Evolutionary conservation across 2,329 filamentous ascomycete species (phyloP).

Genomic region (Aspergillus costaricaensis): DNA sequence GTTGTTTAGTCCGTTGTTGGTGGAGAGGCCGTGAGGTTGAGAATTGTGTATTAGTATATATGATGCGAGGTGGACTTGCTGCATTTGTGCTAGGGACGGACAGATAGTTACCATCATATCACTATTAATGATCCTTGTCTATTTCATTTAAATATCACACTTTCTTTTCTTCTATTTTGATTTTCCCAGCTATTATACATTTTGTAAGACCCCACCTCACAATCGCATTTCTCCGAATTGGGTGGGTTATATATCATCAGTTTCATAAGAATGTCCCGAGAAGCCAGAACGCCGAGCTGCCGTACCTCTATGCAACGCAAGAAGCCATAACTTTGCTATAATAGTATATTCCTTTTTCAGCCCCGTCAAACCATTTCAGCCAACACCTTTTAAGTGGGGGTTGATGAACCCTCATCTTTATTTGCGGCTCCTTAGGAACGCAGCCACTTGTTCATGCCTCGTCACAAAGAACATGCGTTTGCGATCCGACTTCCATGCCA

Average conservation of each 20-base stretch:
- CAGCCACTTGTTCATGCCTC: slow-evolving; percentile 82
- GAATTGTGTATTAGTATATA: background rate
- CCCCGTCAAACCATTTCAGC: too few relatives aligned
- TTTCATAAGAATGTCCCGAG: slow-evolving; percentile 1
- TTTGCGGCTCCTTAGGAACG: slow-evolving; percentile 70
- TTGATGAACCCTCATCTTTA: slow-evolving; percentile 7
- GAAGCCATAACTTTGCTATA: background rate
- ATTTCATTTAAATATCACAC: background rate
- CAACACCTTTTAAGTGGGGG: background rate
- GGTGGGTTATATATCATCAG: background rate
- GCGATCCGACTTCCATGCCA: slow-evolving; percentile 81
- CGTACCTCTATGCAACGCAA: background rate
- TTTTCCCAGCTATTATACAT: slow-evolving; percentile 1
- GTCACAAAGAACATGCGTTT: slow-evolving; percentile 89
- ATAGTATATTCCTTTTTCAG: background rate
- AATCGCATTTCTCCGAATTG: background rate
- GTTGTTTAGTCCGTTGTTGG: background rate
- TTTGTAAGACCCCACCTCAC: background rate
- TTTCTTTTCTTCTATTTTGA: background rate
- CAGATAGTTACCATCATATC: background rate
- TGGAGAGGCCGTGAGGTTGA: background rate
- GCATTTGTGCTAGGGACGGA: background rate
- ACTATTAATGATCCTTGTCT: background rate
- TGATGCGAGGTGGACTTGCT: background rate
- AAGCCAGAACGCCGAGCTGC: background rate